Percentiles rank a stretch among this genome's conserved stretches.
phyloP scores from a whole-genome alignment of 139 green algal genomes.

The Micractinium sp. region DNA sequence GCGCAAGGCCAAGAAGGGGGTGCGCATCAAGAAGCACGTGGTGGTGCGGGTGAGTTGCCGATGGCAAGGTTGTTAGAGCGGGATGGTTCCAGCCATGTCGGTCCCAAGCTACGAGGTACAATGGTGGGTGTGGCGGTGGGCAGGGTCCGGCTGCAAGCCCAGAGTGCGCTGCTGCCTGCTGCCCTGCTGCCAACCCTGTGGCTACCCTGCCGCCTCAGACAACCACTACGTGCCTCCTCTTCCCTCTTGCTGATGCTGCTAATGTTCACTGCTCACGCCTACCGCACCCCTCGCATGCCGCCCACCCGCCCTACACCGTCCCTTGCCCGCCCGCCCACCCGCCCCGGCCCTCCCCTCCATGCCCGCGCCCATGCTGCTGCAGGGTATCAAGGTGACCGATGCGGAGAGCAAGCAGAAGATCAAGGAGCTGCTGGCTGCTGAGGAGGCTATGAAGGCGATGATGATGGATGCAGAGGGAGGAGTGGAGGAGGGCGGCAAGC shows the following conservation, averaged over 20 bases:
- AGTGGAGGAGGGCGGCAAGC: neutral
- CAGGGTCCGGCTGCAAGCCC: too few species aligned
- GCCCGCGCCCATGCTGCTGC: too few species aligned
- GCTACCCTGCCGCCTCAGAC: too few species aligned
- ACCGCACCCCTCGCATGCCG: neutral
- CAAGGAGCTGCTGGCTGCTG: slow-evolving; percentile 45
- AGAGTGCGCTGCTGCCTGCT: too few species aligned
- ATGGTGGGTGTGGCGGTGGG: too few species aligned
- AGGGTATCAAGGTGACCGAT: slow-evolving; percentile 45
- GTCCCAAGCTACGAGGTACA: too few species aligned
- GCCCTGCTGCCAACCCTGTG: too few species aligned
- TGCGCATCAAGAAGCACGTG: slow-evolving; percentile 42
- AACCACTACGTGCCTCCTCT: too few species aligned
- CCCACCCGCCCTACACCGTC: neutral
- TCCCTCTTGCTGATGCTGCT: neutral
- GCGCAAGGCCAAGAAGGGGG: slow-evolving; percentile 27
- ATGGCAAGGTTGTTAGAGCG: too few species aligned
- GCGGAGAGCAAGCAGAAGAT: slow-evolving; percentile 42
- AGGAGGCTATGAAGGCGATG: slow-evolving; percentile 43
- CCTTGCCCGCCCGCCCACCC: too few species aligned
- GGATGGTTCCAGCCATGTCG: too few species aligned
- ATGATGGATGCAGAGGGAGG: slow-evolving; percentile 28
- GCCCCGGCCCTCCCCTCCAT: too few species aligned
- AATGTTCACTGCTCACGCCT: neutral
- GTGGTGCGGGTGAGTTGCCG: slow-evolving; percentile 30